phyloP scores from a whole-genome alignment of 345 rosid genomes.

The Eucalyptus sp. region DNA sequence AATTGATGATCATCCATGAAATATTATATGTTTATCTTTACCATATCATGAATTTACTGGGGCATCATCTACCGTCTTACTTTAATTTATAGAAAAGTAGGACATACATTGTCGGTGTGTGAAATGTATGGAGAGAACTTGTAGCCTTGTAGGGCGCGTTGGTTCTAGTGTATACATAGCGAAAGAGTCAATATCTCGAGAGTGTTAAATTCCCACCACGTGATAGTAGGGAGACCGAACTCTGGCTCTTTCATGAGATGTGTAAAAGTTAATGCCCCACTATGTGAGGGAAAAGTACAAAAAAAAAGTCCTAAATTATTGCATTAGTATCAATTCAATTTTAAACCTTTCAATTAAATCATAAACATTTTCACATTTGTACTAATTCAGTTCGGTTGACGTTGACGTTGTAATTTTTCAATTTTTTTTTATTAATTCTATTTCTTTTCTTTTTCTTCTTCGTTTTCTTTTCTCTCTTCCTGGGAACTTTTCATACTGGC shows the following conservation, averaged over 20 bases:
- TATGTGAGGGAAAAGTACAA: neutral
- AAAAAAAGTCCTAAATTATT: no score
- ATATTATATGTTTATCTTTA: neutral
- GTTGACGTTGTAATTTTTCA: no score
- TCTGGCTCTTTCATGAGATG: neutral
- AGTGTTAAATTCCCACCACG: neutral
- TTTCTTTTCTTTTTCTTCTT: no score
- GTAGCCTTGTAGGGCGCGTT: neutral
- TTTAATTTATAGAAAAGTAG: neutral
- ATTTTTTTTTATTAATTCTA: no score
- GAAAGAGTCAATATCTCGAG: neutral
- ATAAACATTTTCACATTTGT: rapidly evolving
- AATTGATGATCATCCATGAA: neutral
- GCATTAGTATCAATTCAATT: rapidly evolving
- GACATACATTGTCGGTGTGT: neutral
- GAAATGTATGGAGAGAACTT: neutral
- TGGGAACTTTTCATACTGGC: no score
- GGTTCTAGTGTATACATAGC: neutral
- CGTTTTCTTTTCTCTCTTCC: no score
- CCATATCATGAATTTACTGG: neutral
- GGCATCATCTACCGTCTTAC: neutral
- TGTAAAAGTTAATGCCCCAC: neutral
- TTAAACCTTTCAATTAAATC: rapidly evolving
- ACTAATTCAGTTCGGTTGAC: rapidly evolving
- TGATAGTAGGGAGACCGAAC: neutral